Conservation (phyloP, 345 rosid genomes). For the Eucalyptus viminalis region DNA sequence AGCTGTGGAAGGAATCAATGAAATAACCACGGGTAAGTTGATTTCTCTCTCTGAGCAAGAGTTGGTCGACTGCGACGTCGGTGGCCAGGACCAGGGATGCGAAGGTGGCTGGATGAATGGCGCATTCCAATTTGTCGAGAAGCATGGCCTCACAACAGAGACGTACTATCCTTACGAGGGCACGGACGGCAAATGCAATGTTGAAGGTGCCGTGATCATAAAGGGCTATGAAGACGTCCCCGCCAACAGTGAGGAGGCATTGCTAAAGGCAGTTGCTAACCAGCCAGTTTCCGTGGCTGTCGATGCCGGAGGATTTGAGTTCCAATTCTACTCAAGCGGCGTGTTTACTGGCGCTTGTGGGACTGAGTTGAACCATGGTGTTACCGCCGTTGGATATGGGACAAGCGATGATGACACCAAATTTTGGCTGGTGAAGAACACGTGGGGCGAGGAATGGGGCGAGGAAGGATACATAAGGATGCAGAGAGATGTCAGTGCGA, state of each 20-base stretch:
- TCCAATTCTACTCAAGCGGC: background rate
- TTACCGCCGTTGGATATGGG: slow-evolving; percentile 1
- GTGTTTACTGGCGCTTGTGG: background rate
- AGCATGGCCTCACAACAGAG: slow-evolving; percentile 15
- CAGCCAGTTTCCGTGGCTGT: slow-evolving; percentile 22
- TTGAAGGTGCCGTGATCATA: background rate
- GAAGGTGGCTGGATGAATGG: slow-evolving; percentile 17
- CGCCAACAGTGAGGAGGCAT: slow-evolving; percentile 3
- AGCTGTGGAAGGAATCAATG: slow-evolving; percentile 8
- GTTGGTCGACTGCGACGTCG: slow-evolving; percentile 1
- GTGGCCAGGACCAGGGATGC: background rate
- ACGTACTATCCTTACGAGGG: slow-evolving; percentile 10
- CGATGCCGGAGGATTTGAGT: slow-evolving; percentile 8
- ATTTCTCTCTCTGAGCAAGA: slow-evolving; percentile 11
- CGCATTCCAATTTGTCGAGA: slow-evolving; percentile 5
- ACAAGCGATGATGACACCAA: background rate
- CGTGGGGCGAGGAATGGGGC: background rate
- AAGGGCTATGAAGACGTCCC: background rate
- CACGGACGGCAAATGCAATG: slow-evolving; percentile 5
- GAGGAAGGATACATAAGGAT: background rate
- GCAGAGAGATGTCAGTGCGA: background rate
- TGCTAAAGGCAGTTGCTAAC: slow-evolving; percentile 15
- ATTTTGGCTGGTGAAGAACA: background rate
- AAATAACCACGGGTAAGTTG: background rate
- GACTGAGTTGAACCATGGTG: background rate